Evolutionary conservation across 345 rosid genomes (phyloP).

Genomic region (Arabis alpina): DNA sequence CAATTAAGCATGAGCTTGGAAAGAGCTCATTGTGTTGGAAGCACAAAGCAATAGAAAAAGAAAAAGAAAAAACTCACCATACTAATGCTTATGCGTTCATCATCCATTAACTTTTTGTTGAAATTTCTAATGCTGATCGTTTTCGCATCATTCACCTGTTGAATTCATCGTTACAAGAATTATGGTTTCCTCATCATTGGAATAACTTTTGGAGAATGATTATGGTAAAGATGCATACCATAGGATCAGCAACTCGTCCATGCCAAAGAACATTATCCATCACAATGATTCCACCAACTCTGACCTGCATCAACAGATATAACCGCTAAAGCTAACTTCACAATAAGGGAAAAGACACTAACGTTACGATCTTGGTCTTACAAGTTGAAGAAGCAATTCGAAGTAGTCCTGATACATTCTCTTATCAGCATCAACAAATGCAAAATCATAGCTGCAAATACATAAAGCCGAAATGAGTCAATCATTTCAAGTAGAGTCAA

Average conservation of each 20-base stretch:
- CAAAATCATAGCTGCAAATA: conserved; percentile 83
- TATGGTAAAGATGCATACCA: conserved; percentile 48
- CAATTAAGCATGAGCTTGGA: background rate
- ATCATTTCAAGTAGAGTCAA: background rate
- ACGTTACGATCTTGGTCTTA: conserved; percentile 41
- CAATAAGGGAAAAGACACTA: background rate
- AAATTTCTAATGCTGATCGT: conserved; percentile 77
- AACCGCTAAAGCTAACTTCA: conserved; percentile 12
- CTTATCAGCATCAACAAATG: conserved; percentile 96
- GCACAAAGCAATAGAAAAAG: background rate
- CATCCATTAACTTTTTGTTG: conserved; percentile 68
- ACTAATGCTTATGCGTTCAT: conserved; percentile 76
- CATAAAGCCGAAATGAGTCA: background rate
- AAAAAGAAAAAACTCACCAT: conserved; percentile 56
- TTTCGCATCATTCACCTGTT: conserved; percentile 77
- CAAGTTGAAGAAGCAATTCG: conserved; percentile 82
- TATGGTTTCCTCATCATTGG: background rate
- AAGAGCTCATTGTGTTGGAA: conserved; percentile 8
- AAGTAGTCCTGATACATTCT: conserved; percentile 89
- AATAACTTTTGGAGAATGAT: background rate
- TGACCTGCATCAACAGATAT: conserved; percentile 55
- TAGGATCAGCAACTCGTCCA: conserved; percentile 84
- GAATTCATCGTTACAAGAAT: conserved; percentile 16
- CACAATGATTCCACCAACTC: conserved; percentile 81
- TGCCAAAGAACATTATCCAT: conserved; percentile 97